Conservation (phyloP, 1,284 basidiomycete species). For the Tetrapyrgos nigripes region DNA sequence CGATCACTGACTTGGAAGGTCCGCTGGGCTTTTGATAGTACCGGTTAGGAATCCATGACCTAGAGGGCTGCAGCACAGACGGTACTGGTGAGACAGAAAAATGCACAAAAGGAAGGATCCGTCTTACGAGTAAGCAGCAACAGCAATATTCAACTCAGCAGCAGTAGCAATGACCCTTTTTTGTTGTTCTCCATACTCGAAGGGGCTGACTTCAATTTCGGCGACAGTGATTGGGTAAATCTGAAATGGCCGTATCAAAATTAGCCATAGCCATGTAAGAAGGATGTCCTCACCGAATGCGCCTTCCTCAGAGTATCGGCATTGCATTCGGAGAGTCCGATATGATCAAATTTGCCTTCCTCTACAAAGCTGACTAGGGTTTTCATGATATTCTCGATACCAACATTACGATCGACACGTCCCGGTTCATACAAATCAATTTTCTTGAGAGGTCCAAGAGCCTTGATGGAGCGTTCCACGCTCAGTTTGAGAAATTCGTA, state of each 20-base stretch:
- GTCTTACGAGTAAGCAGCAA: slow-evolving; percentile 1
- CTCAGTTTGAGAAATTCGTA: slow-evolving; percentile 45
- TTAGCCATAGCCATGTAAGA: not conserved
- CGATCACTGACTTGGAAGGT: slow-evolving; percentile 46
- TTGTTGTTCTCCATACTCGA: slow-evolving; percentile 1
- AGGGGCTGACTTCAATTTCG: slow-evolving; percentile 10
- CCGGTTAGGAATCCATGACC: slow-evolving; percentile 66
- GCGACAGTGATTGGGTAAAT: not conserved
- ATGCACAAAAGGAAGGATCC: too few species aligned
- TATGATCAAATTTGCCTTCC: slow-evolving; percentile 55
- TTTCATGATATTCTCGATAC: slow-evolving; percentile 43
- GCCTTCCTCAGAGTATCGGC: slow-evolving; percentile 58
- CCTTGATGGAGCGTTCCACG: slow-evolving; percentile 45
- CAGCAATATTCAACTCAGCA: not conserved
- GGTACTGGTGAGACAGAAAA: too few species aligned
- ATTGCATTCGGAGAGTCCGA: slow-evolving; percentile 59
- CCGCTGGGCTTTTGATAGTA: slow-evolving; percentile 48
- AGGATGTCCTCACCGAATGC: slow-evolving; percentile 32
- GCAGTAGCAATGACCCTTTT: slow-evolving; percentile 2
- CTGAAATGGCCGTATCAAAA: not conserved
- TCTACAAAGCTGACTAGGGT: slow-evolving; percentile 39
- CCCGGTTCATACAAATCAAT: slow-evolving; percentile 58
- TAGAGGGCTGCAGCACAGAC: slow-evolving; percentile 58
- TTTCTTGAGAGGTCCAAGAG: slow-evolving; percentile 50
- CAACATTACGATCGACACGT: slow-evolving; percentile 42